Conservation (phyloP, 2,329 filamentous ascomycete genomes). For the Trichothecium roseum region DNA sequence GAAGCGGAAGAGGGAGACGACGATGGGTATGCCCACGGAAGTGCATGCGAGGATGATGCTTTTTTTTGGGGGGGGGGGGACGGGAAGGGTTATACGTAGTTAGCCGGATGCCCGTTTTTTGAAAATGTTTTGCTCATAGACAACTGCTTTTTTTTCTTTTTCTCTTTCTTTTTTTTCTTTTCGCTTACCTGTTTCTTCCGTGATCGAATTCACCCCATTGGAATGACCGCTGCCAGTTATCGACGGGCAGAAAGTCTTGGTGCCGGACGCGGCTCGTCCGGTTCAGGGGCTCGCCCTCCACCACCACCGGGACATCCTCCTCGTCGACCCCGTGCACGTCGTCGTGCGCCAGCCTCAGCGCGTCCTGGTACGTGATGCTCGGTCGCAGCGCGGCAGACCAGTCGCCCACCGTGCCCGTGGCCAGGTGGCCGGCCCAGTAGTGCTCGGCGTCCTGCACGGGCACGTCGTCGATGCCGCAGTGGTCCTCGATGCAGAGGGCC, state of each 20-base stretch:
- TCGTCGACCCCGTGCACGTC: conserved; percentile 9
- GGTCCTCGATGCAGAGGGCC: conserved; percentile 21
- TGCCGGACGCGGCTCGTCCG: conserved; percentile 18
- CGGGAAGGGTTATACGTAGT: too few relatives aligned
- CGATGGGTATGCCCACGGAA: conserved; percentile 19
- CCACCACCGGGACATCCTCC: conserved; percentile 12
- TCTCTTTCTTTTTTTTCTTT: background rate
- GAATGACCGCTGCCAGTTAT: conserved; percentile 41
- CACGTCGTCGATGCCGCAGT: conserved; percentile 14
- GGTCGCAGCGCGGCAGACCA: conserved; percentile 11
- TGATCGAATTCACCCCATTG: conserved; percentile 17
- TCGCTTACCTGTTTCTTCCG: conserved; percentile 1
- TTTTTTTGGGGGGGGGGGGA: too few relatives aligned
- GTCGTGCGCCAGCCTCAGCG: conserved; percentile 12
- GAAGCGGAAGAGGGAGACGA: conserved; percentile 22
- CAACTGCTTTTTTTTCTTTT: too few relatives aligned
- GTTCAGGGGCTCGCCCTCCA: conserved; percentile 15
- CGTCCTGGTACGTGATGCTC: conserved; percentile 16
- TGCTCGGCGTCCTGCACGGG: conserved; percentile 11
- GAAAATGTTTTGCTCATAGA: too few relatives aligned
- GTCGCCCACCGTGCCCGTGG: conserved; percentile 15
- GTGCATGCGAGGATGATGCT: conserved; percentile 13
- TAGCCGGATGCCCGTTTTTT: too few relatives aligned
- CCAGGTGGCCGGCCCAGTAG: conserved; percentile 18
- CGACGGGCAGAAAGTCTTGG: conserved; percentile 25